Percentiles rank a stretch among this genome's conserved stretches.
These are phyloP conservation scores for Agrocybe pediades DNA, from an alignment of 768 basidiomycete species.

Conservation along the genomic window DNA sequence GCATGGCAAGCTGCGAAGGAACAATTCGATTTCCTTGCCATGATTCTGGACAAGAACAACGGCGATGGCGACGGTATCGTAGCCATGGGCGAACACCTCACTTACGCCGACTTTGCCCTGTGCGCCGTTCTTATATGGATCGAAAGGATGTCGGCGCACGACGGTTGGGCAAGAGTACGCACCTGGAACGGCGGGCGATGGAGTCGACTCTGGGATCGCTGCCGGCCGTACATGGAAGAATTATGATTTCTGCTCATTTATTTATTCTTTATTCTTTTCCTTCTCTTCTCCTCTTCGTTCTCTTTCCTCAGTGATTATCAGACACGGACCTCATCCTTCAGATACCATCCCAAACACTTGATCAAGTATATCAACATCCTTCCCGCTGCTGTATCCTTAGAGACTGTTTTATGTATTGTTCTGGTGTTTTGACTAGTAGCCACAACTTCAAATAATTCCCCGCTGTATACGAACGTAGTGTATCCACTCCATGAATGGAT, in stretches of 20 bases:
- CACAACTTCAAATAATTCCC: not conserved
- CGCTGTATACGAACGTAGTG: not conserved
- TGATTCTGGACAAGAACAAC: constrained; percentile 67
- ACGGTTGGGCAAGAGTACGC: constrained; percentile 70
- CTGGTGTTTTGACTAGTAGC: not conserved
- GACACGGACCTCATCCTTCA: not conserved
- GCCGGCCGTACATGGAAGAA: constrained; percentile 70
- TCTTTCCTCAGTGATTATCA: not conserved
- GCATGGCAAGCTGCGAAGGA: constrained; percentile 66
- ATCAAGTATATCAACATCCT: too few relatives aligned
- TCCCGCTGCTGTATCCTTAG: not conserved
- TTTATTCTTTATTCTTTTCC: not conserved
- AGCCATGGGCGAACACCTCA: constrained; percentile 64
- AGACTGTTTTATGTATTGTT: not conserved
- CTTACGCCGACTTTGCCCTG: constrained; percentile 74
- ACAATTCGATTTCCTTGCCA: constrained; percentile 66
- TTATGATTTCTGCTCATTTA: not conserved
- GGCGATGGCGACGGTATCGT: constrained; percentile 66
- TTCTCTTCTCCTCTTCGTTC: not conserved
- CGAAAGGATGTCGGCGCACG: constrained; percentile 69
- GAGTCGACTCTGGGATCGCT: constrained; percentile 62
- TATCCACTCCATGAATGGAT: too few relatives aligned
- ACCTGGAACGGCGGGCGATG: constrained; percentile 74
- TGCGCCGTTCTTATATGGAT: constrained; percentile 77
- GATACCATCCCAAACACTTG: not conserved